Evolutionary conservation across 805 yeast species (phyloP), one percentile per base, ranked within the genome.

Genomic region (Wickerhamiella kazuoi): DNA sequence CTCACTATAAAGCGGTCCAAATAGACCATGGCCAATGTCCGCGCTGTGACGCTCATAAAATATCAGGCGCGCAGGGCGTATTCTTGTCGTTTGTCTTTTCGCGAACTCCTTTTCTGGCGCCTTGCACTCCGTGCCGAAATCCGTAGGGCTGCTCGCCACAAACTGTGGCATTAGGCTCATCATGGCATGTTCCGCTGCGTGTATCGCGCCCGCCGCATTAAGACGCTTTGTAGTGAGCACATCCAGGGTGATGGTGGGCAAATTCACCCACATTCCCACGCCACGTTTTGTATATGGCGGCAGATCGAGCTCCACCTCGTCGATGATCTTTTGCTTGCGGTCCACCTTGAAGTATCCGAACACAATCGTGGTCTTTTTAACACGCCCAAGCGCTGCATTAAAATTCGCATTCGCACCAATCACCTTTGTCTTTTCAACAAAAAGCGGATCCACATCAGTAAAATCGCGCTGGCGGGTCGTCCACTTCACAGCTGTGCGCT

Each of bases 51-150:
- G 68, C 55, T 90, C 97, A 52, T 74, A 75, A 48, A 90, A 79
- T 1, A 86, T 73, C 37, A 90, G 60, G 39, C 98, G 63, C 0
- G 93, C 94, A 0, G 97, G 97, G 32, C 99, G 61, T 41, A 69
- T 71, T 31, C 98, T 62, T 15, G 59, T 57, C 0, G 87, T 69
- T 51, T 79, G 79, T 21, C 83, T 59, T 36, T 68, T 67, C 1
- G 94, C 81, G 64, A 87, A 81, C 53, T 90, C 99, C 50, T 90
- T 90, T 47, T 84, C 94, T 0, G 98, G 96, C 0, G 97, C 96
- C 51, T 90, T 90, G 57, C 99, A 90, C 56, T 90, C 99, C 0
- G 97, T 82, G 34, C 71, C 71, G 13, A 90, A 67, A 49, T 90
- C 98, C 2, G 52, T 53, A 1, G 58, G 56, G 1, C 82, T 80